A percentile compares a stretch with the other conserved stretches of the same genome.
phyloP scores from a whole-genome alignment of 768 basidiomycete genomes.

The Suillus alpinus region DNA sequence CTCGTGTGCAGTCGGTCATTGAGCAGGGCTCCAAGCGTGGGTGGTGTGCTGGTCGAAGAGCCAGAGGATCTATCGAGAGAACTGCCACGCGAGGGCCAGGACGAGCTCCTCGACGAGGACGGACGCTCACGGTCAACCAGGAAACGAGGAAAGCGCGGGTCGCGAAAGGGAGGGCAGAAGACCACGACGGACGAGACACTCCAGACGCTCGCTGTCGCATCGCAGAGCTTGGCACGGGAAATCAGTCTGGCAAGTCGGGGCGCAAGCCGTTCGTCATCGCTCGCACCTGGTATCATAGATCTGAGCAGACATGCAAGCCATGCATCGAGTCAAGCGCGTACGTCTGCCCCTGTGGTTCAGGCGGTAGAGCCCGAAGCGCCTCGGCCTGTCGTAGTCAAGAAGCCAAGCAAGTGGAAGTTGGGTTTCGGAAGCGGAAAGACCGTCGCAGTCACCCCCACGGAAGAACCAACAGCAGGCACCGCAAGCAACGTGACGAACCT shows the following conservation, averaged over 20 bases:
- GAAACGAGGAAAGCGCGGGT: constrained; percentile 82
- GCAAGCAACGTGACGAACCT: constrained; percentile 76
- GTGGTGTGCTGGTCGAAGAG: constrained; percentile 42
- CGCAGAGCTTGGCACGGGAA: constrained; percentile 81
- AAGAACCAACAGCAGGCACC: constrained; percentile 50
- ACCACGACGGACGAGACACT: constrained; percentile 52
- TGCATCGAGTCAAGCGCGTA: constrained; percentile 36
- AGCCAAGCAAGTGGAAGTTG: constrained; percentile 62
- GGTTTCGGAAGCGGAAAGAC: constrained; percentile 69
- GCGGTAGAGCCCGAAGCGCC: constrained; percentile 8
- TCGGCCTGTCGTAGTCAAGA: constrained; percentile 44
- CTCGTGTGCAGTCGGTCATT: constrained; percentile 52
- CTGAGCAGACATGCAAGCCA: constrained; percentile 23
- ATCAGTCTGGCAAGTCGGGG: constrained; percentile 53
- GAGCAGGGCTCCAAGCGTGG: constrained; percentile 64
- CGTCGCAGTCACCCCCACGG: constrained; percentile 37
- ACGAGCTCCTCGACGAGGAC: constrained; percentile 31
- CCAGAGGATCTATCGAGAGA: constrained; percentile 32
- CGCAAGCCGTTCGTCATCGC: constrained; percentile 44
- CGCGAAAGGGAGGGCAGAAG: constrained; percentile 73
- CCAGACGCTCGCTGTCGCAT: constrained; percentile 71
- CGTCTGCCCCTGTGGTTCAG: constrained; percentile 30
- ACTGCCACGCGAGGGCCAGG: constrained; percentile 18
- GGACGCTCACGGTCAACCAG: constrained; percentile 56
- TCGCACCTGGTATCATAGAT: constrained; percentile 24